Evolutionary conservation across 352 stramenopile genomes (phyloP), one percentile per base, ranked within the genome.

Genomic region (Globisporangium splendens): DNA sequence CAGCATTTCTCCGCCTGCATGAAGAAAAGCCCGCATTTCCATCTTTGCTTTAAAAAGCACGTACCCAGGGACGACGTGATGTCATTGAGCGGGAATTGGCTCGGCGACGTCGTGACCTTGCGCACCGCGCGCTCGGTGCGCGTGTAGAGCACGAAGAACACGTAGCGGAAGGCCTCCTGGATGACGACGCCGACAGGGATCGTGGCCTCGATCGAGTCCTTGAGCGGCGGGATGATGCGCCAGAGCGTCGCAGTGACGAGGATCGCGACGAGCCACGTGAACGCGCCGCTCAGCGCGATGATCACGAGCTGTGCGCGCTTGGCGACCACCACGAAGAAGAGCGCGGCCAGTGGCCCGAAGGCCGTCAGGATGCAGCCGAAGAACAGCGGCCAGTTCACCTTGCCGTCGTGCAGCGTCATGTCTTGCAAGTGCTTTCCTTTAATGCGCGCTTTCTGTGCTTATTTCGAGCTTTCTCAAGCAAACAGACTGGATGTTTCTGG

Each of bases 251-350:
- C 81, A 21, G 76, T 81, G 46, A 93, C 65, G 47, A 95, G 79
- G 61, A 93, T 89, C 43, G 83, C 75, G 20, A 92, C 67, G 57
- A 95, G 79, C 78, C 84, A 95, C 39, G 82, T 69, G 75, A 95
- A 95, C 43, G 86, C 86, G 54, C 79, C 79, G 13, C 77, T 89
- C 24, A 95, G 77, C 46, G 83, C 65, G 50, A 95, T 61, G 69
- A 95, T 95, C 65, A 91, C 77, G 28, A 95, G 72, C 73, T 95
- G 86, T 54, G 86, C 86, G 56, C 86, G 81, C 52, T 89, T 82
- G 50, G 79, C 82, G 44, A 95, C 56, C 17, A 95, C 72, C 49
- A 88, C 62, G 62, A 95, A 89, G 70, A 93, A 93, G 56, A 95
- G 69, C 66, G 79, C 67, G 14, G 78, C 66, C 39, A 95, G 53